Conservation (phyloP, 257 asterid genomes). For the Ehretia macrophylla region DNA sequence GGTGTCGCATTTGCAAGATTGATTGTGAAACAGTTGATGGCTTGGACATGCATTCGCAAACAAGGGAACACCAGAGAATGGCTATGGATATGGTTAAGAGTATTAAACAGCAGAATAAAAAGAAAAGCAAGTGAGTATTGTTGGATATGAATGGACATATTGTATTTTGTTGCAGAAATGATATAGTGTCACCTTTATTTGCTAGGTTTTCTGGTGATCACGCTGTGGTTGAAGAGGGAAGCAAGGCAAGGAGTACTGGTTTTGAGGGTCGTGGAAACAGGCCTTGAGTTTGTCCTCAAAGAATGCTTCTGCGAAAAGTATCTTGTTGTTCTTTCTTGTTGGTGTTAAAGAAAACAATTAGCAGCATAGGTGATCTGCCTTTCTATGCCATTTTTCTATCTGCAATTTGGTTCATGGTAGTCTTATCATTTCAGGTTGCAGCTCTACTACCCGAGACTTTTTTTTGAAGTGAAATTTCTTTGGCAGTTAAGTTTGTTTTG, state of each 20-base stretch:
- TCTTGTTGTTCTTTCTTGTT: constrained; percentile 29
- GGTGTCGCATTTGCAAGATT: constrained; percentile 83
- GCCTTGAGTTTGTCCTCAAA: constrained; percentile 32
- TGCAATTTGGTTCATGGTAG: constrained; percentile 32
- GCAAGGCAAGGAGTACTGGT: constrained; percentile 49
- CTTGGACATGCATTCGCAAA: constrained; percentile 78
- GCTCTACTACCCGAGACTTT: constrained; percentile 34
- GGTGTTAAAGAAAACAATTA: constrained; percentile 21
- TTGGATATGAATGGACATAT: constrained; percentile 1
- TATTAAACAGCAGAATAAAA: constrained; percentile 65
- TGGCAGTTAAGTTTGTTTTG: constrained; percentile 47
- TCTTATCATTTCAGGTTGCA: constrained; percentile 55
- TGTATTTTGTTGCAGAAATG: constrained; percentile 11
- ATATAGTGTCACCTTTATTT: constrained; percentile 17
- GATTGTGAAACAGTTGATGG: constrained; percentile 89
- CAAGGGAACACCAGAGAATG: constrained; percentile 82
- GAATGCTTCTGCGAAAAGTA: constrained; percentile 28
- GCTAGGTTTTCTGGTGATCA: constrained; percentile 53
- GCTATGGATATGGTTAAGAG: constrained; percentile 74
- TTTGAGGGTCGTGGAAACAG: constrained; percentile 52
- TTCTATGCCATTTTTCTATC: constrained; percentile 25
- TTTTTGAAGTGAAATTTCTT: constrained; percentile 27
- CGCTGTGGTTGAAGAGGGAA: constrained; percentile 52
- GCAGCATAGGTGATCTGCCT: constrained; percentile 33
- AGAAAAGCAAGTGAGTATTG: constrained; percentile 43